Evolutionary conservation across 169 alveolate species (phyloP).

Genomic region (Eimeria acervulina): DNA sequence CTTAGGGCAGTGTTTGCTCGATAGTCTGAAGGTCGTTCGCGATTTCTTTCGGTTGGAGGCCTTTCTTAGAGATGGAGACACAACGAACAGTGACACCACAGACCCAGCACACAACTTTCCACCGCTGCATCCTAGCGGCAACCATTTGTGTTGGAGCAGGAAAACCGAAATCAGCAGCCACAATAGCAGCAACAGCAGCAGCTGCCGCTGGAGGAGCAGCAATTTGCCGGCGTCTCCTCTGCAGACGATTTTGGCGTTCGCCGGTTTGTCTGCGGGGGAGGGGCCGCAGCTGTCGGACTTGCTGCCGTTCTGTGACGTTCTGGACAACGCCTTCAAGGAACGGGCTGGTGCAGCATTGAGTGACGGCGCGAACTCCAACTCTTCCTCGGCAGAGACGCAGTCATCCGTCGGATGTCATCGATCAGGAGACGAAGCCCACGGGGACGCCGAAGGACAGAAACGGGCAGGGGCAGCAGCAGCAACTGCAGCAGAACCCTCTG

Average conservation of each 20-base stretch:
- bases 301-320: slow-evolving; percentile 23
- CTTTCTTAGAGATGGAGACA: neutral
- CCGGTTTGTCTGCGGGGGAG: slow-evolving; percentile 39
- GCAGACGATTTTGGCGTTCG: slow-evolving; percentile 47
- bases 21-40: slow-evolving; percentile 50
- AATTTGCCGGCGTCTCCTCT: slow-evolving; percentile 48
- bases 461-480: neutral
- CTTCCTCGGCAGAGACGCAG: neutral
- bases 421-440: neutral
- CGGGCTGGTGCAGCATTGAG: neutral
- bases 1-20: slow-evolving; percentile 61
- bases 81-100: neutral
- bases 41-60: slow-evolving; percentile 43
- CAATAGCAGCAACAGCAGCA: neutral
- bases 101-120: neutral
- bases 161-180: neutral
- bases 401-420: neutral
- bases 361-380: neutral
- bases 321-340: slow-evolving; percentile 15
- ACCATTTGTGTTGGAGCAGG: neutral
- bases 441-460: neutral
- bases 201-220: neutral
- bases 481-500: neutral
- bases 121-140: too few species aligned
- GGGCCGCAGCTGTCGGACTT: slow-evolving; percentile 16